Base-by-base conservation (phyloP, 2,329 filamentous ascomycete genomes). In the Lasiodiplodia gonubiensis region DNA sequence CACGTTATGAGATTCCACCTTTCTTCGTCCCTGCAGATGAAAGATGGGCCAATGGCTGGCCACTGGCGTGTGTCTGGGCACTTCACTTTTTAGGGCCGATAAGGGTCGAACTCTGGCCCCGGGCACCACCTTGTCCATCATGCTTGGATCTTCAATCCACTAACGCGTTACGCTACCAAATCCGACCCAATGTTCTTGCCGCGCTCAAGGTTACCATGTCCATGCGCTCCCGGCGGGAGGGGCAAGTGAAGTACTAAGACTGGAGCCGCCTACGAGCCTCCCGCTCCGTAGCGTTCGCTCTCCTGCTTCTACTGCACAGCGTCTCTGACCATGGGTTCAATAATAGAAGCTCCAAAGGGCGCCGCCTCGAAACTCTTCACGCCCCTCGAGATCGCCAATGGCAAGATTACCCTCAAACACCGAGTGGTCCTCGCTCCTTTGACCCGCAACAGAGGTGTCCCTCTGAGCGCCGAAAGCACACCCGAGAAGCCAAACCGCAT, bases 401-500 rank as follows among this genome's bases (percentile, higher is more conserved):
- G 78, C 52, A 74, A 73, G 25, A 71, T 79, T 25, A 69, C 68
- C 18, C 74, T 82, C 12, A 71, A 78, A 51, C 79, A 82, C 71
- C 77, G 77, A 27, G 71, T 81, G 14, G 76, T 77, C 21, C 75
- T 80, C 60, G 79, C 79, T 0, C 79, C 80, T 14, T 77, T 74
- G 21, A 81, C 79, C 33, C 78, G 81, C 51, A 80, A 80, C 74
- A 77, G 81, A 30, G 83, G 83, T 21, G 82, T 80, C 6, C 84
- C 85, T 3, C 64, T 81, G n/a, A 69, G 61, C 46, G 79, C 79
- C 14, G 71, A 76, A 8, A 83, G 80, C 35, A 84, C 80, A 0
- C 71, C 78, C 0, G 83, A 85, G 70, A 80, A 76, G 68, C 82
- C 80, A 53, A 85, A 82, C 72, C 80, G 84, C 48, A 76, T 82